Evolutionary conservation across 164 flowering plant species (phyloP).

Genomic region (Saururus chinensis): DNA sequence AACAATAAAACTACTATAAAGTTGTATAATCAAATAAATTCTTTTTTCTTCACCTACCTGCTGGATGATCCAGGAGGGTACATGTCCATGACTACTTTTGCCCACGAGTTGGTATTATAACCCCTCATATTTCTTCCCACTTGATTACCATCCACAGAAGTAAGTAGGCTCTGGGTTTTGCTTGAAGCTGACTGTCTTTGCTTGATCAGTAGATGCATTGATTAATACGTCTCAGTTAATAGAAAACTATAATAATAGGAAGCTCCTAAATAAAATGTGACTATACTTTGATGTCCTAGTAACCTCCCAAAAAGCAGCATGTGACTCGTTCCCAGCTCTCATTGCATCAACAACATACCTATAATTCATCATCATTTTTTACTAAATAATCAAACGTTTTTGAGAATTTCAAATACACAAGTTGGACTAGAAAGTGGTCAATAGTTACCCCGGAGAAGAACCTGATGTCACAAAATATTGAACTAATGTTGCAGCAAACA

Average conservation of each 20-base stretch:
- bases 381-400: not conserved
- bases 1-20: not conserved
- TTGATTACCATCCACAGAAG: constrained; percentile 41
- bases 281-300: constrained; percentile 56
- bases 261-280: not conserved
- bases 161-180: constrained; percentile 43
- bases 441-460: constrained; percentile 87
- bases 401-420: not conserved
- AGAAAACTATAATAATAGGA: not conserved
- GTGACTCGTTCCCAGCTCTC: constrained; percentile 45
- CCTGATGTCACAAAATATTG: constrained; percentile 76
- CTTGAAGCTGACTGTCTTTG: constrained; percentile 89
- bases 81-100: constrained; percentile 70
- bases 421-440: not conserved
- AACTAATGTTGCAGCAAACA: constrained; percentile 54
- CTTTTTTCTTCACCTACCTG: constrained; percentile 27
- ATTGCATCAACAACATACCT: constrained; percentile 89
- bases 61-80: constrained; percentile 67
- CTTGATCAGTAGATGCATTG: constrained; percentile 44
- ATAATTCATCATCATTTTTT: not conserved
- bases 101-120: constrained; percentile 44
- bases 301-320: constrained; percentile 22
- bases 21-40: too few species aligned
- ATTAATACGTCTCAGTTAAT: not conserved
- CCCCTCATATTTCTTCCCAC: constrained; percentile 30